phyloP scores from a whole-genome alignment of 2,329 filamentous ascomycete species.

The Pseudocercospora ulei region DNA sequence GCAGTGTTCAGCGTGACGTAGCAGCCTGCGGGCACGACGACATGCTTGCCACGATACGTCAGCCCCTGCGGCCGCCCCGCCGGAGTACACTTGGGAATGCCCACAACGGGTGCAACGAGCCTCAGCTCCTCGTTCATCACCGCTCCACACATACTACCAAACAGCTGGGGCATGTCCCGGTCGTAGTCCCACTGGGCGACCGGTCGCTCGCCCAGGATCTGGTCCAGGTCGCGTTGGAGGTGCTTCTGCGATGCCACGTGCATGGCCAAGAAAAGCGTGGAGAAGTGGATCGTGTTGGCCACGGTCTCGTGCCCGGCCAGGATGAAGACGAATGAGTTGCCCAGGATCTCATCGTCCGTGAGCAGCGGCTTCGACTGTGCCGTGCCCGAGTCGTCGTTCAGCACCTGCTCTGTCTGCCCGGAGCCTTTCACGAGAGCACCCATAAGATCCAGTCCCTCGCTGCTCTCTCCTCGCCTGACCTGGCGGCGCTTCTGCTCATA shows the following conservation, averaged over 20 bases:
- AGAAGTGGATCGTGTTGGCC: constrained; percentile 64
- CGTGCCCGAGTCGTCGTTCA: constrained; percentile 40
- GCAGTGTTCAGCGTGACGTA: constrained; percentile 50
- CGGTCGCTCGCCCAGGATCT: constrained; percentile 51
- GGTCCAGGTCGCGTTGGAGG: constrained; percentile 60
- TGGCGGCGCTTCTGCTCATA: constrained; percentile 52
- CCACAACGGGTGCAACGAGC: constrained; percentile 59
- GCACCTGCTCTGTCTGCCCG: constrained; percentile 31
- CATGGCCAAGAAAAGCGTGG: constrained; percentile 57
- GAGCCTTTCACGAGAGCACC: constrained; percentile 45
- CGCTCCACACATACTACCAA: constrained; percentile 61
- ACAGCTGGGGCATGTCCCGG: constrained; percentile 52
- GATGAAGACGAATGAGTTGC: constrained; percentile 56
- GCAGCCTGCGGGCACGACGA: constrained; percentile 49
- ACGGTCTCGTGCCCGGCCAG: constrained; percentile 75
- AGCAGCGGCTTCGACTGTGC: constrained; percentile 40
- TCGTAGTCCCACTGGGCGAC: constrained; percentile 63
- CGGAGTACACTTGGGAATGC: constrained; percentile 57
- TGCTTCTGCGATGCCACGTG: constrained; percentile 54
- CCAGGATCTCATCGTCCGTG: constrained; percentile 57
- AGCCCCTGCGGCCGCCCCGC: constrained; percentile 47
- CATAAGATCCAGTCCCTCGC: constrained; percentile 48
- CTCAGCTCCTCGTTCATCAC: constrained; percentile 70
- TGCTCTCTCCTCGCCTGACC: constrained; percentile 34
- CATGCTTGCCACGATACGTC: constrained; percentile 49